These are phyloP conservation scores for Paramecium primaurelia DNA, from an alignment of 73 alveolate species.

Conservation along the genomic window DNA sequence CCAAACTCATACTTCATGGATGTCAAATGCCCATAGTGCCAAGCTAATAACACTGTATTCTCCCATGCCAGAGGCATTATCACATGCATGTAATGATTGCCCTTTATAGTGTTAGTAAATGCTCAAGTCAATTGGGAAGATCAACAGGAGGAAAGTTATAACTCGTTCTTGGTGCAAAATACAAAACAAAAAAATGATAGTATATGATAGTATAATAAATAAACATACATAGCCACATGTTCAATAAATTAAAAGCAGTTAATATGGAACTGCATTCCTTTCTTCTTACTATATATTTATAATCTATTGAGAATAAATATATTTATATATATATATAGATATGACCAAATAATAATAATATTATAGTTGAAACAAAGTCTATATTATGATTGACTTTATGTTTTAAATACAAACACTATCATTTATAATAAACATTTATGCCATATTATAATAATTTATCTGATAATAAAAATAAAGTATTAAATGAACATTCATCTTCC, in stretches of 20 bases:
- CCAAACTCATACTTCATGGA: slow-evolving; percentile 66
- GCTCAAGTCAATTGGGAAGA: slow-evolving; percentile 55
- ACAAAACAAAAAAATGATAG: slow-evolving; percentile 52
- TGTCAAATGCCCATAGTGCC: slow-evolving; percentile 53
- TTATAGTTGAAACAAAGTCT: background rate
- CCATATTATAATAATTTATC: background rate
- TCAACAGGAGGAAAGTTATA: slow-evolving; percentile 62
- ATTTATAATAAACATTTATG: background rate
- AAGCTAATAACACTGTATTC: slow-evolving; percentile 53
- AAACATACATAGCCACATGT: background rate
- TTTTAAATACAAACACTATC: background rate
- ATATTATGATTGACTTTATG: background rate
- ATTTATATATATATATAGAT: background rate
- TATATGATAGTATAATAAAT: background rate
- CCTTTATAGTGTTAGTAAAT: slow-evolving; percentile 32
- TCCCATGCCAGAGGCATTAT: slow-evolving; percentile 57
- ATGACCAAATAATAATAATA: background rate
- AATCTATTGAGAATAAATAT: background rate
- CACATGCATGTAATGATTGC: slow-evolving; percentile 29
- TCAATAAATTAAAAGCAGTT: background rate
- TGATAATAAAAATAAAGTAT: background rate
- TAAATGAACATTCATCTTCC: background rate
- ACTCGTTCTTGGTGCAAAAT: slow-evolving; percentile 52
- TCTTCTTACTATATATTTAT: background rate
- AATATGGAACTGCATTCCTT: background rate